Evolutionary conservation across 768 basidiomycete genomes (phyloP).

Genomic region (Termitomyces sp.): DNA sequence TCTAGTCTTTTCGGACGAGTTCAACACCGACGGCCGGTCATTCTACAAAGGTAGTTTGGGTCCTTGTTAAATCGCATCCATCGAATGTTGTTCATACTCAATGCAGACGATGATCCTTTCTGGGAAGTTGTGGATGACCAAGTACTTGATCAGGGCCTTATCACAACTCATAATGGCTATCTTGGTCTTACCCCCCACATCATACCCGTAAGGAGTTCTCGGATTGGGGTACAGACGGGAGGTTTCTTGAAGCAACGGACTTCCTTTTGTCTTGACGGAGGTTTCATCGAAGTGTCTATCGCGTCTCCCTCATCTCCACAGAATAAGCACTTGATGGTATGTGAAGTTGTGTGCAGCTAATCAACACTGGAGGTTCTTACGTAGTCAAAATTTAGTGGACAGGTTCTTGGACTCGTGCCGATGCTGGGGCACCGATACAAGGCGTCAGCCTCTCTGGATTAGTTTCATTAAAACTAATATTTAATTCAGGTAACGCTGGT

Average conservation of each 20-base stretch:
- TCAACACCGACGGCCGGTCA: constrained; percentile 43
- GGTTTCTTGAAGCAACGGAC: constrained; percentile 5
- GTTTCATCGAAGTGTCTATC: constrained; percentile 17
- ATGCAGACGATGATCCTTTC: constrained; percentile 10
- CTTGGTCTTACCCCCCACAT: neutral
- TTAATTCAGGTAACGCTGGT: constrained; percentile 2
- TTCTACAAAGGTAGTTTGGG: constrained; percentile 6
- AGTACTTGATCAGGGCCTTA: neutral
- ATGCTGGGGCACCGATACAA: neutral
- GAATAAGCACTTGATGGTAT: neutral
- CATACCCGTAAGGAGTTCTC: neutral
- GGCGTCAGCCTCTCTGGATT: neutral
- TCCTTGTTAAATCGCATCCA: neutral
- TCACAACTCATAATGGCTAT: constrained; percentile 9
- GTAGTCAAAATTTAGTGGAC: constrained; percentile 1
- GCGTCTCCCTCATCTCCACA: neutral
- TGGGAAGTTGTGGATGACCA: constrained; percentile 8
- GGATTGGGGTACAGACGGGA: neutral
- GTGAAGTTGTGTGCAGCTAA: neutral
- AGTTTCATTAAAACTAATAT: neutral
- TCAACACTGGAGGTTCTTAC: neutral
- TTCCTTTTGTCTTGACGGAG: constrained; percentile 15
- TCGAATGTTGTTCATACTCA: neutral
- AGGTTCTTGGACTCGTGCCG: constrained; percentile 1
- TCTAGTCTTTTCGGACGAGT: constrained; percentile 62